A percentile compares a stretch with the other conserved stretches of the same genome.
Conservation (phyloP, 768 basidiomycete species). For the Tylopilus rubrobrunneus region DNA sequence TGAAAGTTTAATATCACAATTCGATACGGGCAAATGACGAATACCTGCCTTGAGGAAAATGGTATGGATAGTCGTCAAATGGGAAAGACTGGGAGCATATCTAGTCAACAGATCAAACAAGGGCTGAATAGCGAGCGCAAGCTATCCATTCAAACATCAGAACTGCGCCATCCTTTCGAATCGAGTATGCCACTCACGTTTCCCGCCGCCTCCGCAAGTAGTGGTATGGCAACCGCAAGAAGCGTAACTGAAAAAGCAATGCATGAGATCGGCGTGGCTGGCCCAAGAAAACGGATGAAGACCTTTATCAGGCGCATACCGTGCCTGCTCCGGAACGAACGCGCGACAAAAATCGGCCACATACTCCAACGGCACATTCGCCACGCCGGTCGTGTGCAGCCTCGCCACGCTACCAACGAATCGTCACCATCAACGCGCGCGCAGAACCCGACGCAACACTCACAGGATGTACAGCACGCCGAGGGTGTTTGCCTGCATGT, state of each 20-base stretch:
- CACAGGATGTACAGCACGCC: constrained; percentile 73
- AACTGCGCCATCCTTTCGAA: background rate
- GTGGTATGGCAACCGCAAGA: constrained; percentile 61
- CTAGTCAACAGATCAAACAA: constrained; percentile 57
- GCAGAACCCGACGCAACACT: constrained; percentile 24
- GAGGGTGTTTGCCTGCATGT: constrained; percentile 54
- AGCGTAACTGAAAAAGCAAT: constrained; percentile 49
- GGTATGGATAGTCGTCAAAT: constrained; percentile 69
- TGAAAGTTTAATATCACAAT: background rate
- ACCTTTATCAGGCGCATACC: constrained; percentile 70
- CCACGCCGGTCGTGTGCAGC: constrained; percentile 38
- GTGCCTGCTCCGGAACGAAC: constrained; percentile 63
- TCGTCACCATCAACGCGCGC: background rate
- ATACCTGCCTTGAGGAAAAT: constrained; percentile 57
- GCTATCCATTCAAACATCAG: constrained; percentile 32
- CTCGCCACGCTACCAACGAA: constrained; percentile 51
- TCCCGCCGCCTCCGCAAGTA: constrained; percentile 43
- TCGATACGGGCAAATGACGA: background rate
- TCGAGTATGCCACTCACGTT: constrained; percentile 42
- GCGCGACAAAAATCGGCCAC: constrained; percentile 55
- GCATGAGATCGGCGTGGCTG: constrained; percentile 1
- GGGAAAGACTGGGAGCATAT: constrained; percentile 52
- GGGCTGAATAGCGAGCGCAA: constrained; percentile 49
- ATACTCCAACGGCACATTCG: constrained; percentile 37
- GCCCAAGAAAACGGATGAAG: constrained; percentile 1